Conservation (phyloP, 2,329 filamentous ascomycete genomes). For the Trichoderma sp. region DNA sequence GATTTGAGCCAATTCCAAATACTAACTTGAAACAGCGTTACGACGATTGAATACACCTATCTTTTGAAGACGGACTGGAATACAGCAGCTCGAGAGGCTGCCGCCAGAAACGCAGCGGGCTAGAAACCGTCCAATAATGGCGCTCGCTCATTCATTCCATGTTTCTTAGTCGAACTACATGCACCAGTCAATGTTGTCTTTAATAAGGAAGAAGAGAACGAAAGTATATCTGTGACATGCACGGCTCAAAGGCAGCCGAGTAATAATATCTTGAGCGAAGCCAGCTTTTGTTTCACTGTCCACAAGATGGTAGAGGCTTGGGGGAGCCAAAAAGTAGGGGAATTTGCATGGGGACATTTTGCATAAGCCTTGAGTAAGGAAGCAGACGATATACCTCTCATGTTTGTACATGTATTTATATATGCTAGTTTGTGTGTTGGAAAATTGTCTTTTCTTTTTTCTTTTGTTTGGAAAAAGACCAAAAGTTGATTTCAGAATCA, state of each 20-base stretch:
- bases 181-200: neutral
- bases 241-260: neutral
- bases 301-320: neutral
- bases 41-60: slow-evolving; percentile 58
- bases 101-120: slow-evolving; percentile 53
- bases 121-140: slow-evolving; percentile 35
- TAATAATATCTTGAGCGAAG: neutral
- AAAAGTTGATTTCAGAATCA: neutral
- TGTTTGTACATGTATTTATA: neutral
- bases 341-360: neutral
- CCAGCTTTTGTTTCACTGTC: slow-evolving; percentile 2
- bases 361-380: neutral
- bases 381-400: neutral
- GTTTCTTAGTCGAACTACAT: neutral
- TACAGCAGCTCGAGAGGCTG: slow-evolving; percentile 56
- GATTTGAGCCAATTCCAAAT: slow-evolving; percentile 27
- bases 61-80: slow-evolving; percentile 59
- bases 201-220: neutral
- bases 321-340: neutral
- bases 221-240: neutral
- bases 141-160: neutral
- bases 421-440: neutral
- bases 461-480: neutral
- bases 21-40: slow-evolving; percentile 46
- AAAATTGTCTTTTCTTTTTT: neutral